phyloP scores from a whole-genome alignment of 1,284 basidiomycete genomes.

The Sporisorium scitamineum region DNA sequence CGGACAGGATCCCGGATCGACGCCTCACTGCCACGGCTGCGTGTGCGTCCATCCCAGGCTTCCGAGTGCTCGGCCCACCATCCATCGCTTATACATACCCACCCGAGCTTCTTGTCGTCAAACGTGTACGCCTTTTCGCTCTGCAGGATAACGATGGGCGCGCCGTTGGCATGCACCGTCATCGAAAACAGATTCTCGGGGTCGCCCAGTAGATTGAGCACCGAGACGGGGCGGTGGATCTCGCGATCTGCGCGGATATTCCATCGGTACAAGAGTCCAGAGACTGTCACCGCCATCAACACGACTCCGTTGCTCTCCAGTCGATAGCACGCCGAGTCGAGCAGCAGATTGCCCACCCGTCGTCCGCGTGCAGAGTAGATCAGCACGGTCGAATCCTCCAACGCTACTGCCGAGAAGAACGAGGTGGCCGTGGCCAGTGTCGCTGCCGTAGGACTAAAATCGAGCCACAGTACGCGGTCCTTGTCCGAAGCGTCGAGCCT shows the following conservation, averaged over 20 bases:
- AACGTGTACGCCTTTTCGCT: slow-evolving; percentile 60
- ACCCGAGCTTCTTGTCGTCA: slow-evolving; percentile 54
- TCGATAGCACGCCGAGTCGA: slow-evolving; percentile 51
- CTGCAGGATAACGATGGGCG: slow-evolving; percentile 70
- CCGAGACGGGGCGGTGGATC: slow-evolving; percentile 50
- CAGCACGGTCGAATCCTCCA: slow-evolving; percentile 55
- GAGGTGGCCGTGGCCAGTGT: slow-evolving; percentile 77
- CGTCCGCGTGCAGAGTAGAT: slow-evolving; percentile 62
- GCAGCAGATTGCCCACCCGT: slow-evolving; percentile 43
- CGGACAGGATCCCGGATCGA: slow-evolving; percentile 56
- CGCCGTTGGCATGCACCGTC: slow-evolving; percentile 60
- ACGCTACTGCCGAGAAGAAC: slow-evolving; percentile 76
- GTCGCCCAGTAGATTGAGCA: slow-evolving; percentile 51
- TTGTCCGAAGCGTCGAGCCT: slow-evolving; percentile 73
- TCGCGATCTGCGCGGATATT: slow-evolving; percentile 49
- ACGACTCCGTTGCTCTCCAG: slow-evolving; percentile 51
- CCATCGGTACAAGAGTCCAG: slow-evolving; percentile 61
- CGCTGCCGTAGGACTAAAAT: slow-evolving; percentile 81
- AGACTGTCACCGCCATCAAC: slow-evolving; percentile 55
- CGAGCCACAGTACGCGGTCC: slow-evolving; percentile 81
- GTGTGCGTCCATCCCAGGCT: slow-evolving; percentile 59
- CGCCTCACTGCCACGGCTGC: slow-evolving; percentile 49
- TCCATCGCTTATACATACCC: slow-evolving; percentile 58
- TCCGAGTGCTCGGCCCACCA: slow-evolving; percentile 60
- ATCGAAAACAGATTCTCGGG: slow-evolving; percentile 51